These are phyloP conservation scores for Colletotrichum shisoi DNA, from an alignment of 2,329 filamentous ascomycete species.

Conservation along the genomic window DNA sequence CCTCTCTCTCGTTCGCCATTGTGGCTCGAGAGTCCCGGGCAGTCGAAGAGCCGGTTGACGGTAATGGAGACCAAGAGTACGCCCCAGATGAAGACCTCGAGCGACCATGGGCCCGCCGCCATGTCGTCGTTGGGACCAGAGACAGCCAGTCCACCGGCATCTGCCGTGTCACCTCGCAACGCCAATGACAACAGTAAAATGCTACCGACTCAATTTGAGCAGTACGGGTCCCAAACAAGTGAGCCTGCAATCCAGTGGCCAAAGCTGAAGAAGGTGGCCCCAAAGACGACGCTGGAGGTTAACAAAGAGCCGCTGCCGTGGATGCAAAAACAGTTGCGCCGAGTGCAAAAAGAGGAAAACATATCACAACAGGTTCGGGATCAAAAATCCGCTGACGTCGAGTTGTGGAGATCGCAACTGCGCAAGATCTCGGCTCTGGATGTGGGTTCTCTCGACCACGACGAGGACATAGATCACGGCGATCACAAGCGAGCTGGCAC, in stretches of 20 bases:
- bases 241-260: slow-evolving; percentile 28
- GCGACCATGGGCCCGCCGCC: background rate
- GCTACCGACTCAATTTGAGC: background rate
- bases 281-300: background rate
- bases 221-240: slow-evolving; percentile 1
- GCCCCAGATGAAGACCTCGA: slow-evolving; percentile 5
- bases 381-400: slow-evolving; percentile 14
- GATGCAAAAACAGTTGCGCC: slow-evolving; percentile 28
- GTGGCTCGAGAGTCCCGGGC: slow-evolving; percentile 13
- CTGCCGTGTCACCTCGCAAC: background rate
- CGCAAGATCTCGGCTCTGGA: slow-evolving; percentile 12
- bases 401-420: slow-evolving; percentile 32
- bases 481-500: slow-evolving; percentile 21
- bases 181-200: background rate
- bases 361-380: slow-evolving; percentile 14
- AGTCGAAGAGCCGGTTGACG: background rate
- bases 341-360: slow-evolving; percentile 35
- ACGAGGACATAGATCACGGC: background rate
- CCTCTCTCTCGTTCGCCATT: slow-evolving; percentile 18
- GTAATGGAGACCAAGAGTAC: slow-evolving; percentile 16
- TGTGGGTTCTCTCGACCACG: background rate
- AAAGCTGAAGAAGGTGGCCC: slow-evolving; percentile 32
- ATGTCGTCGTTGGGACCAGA: background rate
- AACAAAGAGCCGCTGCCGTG: slow-evolving; percentile 22
- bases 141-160: background rate